Evolutionary conservation across 2,329 filamentous ascomycete species (phyloP).

Genomic region (Lachnellula hyalina): DNA sequence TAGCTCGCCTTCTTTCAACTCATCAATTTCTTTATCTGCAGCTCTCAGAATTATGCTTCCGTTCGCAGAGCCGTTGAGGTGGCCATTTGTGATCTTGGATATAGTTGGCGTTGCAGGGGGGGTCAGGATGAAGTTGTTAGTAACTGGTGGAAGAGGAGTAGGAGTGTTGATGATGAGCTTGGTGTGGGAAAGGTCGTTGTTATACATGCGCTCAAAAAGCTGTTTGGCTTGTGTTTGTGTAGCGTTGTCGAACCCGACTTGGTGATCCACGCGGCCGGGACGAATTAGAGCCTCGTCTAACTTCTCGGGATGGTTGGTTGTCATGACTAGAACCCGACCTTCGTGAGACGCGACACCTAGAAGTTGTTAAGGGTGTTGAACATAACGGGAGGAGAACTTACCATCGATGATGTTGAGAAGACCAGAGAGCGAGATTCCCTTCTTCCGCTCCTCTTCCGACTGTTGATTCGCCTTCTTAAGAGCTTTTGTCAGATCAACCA

Average conservation of each 20-base stretch:
- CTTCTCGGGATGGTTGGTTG: constrained; percentile 68
- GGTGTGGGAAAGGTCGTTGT: constrained; percentile 32
- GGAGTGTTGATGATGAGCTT: constrained; percentile 18
- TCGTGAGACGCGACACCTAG: constrained; percentile 67
- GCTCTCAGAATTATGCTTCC: not conserved
- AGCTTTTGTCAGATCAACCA: constrained; percentile 39
- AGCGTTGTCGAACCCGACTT: constrained; percentile 59
- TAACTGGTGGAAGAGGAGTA: not conserved
- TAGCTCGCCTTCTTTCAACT: constrained; percentile 37
- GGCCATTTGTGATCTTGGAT: not conserved
- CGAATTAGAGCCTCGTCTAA: constrained; percentile 70
- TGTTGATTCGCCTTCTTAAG: constrained; percentile 37
- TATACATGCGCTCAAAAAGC: constrained; percentile 58
- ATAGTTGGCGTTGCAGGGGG: constrained; percentile 17
- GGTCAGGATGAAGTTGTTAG: constrained; percentile 3
- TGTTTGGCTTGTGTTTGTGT: constrained; percentile 49
- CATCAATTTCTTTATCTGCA: constrained; percentile 2
- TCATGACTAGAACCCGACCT: constrained; percentile 76
- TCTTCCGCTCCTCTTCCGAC: constrained; percentile 32
- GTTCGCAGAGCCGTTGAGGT: not conserved
- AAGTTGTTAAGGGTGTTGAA: not conserved
- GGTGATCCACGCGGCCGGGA: constrained; percentile 66
- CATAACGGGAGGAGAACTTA: constrained; percentile 6
- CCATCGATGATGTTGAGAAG: constrained; percentile 68
- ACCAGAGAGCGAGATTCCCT: constrained; percentile 67